phyloP scores from a whole-genome alignment of 495 filamentous ascomycete genomes.

The Xylaria bambusicola region DNA sequence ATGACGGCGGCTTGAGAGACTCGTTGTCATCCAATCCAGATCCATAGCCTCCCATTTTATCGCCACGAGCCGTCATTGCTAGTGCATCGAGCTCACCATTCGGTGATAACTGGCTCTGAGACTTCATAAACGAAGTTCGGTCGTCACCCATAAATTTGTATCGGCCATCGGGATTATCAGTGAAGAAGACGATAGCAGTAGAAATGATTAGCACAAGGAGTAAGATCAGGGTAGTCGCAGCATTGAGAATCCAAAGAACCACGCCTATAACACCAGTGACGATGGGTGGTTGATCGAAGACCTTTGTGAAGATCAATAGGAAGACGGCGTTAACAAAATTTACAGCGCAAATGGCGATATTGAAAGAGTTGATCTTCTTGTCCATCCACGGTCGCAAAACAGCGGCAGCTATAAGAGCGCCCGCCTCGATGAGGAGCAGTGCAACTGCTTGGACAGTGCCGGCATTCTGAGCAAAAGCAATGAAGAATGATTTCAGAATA shows the following conservation, averaged over 20 bases:
- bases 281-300: slow-evolving; percentile 81
- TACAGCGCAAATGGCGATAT: slow-evolving; percentile 85
- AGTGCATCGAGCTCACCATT: slow-evolving; percentile 87
- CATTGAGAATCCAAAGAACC: slow-evolving; percentile 90
- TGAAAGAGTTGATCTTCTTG: slow-evolving; percentile 97
- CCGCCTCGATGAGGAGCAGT: slow-evolving; percentile 82
- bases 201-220: slow-evolving; percentile 85
- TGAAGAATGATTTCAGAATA: slow-evolving; percentile 85
- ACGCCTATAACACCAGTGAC: slow-evolving; percentile 94
- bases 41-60: slow-evolving; percentile 70
- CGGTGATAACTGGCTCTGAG: slow-evolving; percentile 74
- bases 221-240: slow-evolving; percentile 82
- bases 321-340: slow-evolving; percentile 92
- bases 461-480: slow-evolving; percentile 75
- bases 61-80: slow-evolving; percentile 86
- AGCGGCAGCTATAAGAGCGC: slow-evolving; percentile 72
- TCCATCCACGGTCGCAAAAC: slow-evolving; percentile 97
- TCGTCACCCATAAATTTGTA: slow-evolving; percentile 98
- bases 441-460: slow-evolving; percentile 81
- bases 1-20: slow-evolving; percentile 55
- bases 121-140: slow-evolving; percentile 97
- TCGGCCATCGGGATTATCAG: slow-evolving; percentile 92
- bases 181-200: slow-evolving; percentile 77
- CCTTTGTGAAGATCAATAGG: slow-evolving; percentile 74
- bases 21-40: slow-evolving; percentile 66